phyloP scores from a whole-genome alignment of 805 yeast species.

The Ogataea degrootiae region DNA sequence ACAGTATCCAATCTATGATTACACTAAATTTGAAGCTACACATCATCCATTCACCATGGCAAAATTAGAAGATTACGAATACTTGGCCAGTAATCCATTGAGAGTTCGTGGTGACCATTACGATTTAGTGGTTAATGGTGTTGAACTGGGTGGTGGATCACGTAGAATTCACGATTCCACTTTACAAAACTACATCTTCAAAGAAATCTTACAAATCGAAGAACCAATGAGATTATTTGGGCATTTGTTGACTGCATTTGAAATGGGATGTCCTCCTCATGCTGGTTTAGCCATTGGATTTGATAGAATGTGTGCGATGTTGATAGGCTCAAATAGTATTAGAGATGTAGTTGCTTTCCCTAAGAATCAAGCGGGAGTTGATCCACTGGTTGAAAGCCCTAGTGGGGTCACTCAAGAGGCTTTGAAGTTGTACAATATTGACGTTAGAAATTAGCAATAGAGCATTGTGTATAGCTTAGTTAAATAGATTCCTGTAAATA shows the following conservation, averaged over 20 bases:
- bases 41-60: slow-evolving; percentile 99
- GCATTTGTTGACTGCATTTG: slow-evolving; percentile 75
- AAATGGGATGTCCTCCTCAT: slow-evolving; percentile 96
- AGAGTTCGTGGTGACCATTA: slow-evolving; percentile 84
- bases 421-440: slow-evolving; percentile 52
- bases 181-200: slow-evolving; percentile 70
- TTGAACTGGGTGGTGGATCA: slow-evolving; percentile 96
- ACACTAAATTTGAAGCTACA: slow-evolving; percentile 52
- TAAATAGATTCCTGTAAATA: no score
- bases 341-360: slow-evolving; percentile 97
- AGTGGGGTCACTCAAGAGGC: slow-evolving; percentile 49
- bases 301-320: slow-evolving; percentile 89
- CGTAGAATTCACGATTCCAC: slow-evolving; percentile 86
- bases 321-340: slow-evolving; percentile 70
- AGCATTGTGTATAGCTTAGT: not conserved
- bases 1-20: slow-evolving; percentile 61
- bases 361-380: slow-evolving; percentile 82
- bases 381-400: slow-evolving; percentile 86
- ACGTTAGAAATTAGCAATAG: slow-evolving; percentile 2
- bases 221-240: slow-evolving; percentile 70
- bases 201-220: slow-evolving; percentile 53
- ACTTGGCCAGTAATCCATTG: slow-evolving; percentile 51
- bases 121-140: slow-evolving; percentile 90
- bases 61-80: slow-evolving; percentile 58
- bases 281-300: slow-evolving; percentile 96